phyloP scores from a whole-genome alignment of 495 filamentous ascomycete species.

The Chaetomium tenue region DNA sequence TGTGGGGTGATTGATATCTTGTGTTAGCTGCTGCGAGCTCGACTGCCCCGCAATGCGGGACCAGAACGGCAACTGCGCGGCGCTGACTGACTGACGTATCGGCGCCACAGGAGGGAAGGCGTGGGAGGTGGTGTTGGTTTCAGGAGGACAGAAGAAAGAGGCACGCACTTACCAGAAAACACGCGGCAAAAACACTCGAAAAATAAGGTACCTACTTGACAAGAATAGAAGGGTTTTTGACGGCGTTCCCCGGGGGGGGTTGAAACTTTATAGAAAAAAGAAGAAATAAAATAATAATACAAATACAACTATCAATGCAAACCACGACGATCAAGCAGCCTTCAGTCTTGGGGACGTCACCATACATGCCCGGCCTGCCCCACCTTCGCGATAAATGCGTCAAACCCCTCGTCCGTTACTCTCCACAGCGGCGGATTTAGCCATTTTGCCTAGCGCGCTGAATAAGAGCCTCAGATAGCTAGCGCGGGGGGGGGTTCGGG shows the following conservation, averaged over 20 bases:
- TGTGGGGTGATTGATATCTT: constrained; percentile 25
- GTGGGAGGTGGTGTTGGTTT: constrained; percentile 5
- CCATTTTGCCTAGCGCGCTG: constrained; percentile 22
- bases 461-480: constrained; percentile 25
- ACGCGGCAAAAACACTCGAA: background rate
- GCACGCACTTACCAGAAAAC: constrained; percentile 12
- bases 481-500: constrained; percentile 10
- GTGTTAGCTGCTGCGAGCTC: constrained; percentile 13
- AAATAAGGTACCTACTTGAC: background rate
- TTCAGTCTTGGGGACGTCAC: background rate
- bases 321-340: constrained; percentile 1
- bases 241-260: too few species aligned
- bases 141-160: background rate
- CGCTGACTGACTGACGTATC: constrained; percentile 12
- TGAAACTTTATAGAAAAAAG: background rate
- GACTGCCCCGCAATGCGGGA: constrained; percentile 24
- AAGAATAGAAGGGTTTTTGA: background rate
- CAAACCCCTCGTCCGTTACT: constrained; percentile 9
- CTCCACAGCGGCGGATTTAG: constrained; percentile 28
- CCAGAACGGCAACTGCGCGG: constrained; percentile 3
- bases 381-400: constrained; percentile 11
- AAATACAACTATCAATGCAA: too few species aligned
- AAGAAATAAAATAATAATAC: too few species aligned
- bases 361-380: constrained; percentile 1
- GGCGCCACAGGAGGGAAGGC: constrained; percentile 12